These are phyloP conservation scores for Apiospora rasikravindrae DNA, from an alignment of 2,329 filamentous ascomycete species.

Conservation along the genomic window DNA sequence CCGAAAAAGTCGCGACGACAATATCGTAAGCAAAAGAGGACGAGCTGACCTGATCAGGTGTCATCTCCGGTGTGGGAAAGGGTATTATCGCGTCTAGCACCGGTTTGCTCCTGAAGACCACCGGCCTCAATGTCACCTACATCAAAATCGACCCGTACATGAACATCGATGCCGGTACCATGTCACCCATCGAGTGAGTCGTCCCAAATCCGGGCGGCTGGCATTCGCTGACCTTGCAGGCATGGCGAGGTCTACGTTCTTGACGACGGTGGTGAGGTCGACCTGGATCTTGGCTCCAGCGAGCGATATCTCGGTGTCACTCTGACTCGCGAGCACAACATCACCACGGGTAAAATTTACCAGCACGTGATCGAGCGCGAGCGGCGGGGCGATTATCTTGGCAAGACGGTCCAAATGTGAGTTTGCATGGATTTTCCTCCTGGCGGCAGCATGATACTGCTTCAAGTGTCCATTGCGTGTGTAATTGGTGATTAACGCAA, in stretches of 20 bases:
- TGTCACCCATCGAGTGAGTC: constrained; percentile 45
- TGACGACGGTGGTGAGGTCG: constrained; percentile 71
- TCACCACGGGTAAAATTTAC: constrained; percentile 98
- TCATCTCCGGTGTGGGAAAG: constrained; percentile 55
- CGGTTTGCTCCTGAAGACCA: constrained; percentile 78
- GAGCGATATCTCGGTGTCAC: constrained; percentile 76
- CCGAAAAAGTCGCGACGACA: not conserved
- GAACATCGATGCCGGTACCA: constrained; percentile 73
- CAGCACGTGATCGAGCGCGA: constrained; percentile 78
- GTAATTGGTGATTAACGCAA: not conserved
- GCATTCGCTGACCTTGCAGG: constrained; percentile 44
- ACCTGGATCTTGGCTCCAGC: constrained; percentile 64
- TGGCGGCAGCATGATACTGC: not conserved
- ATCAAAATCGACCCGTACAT: constrained; percentile 69
- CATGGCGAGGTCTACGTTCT: constrained; percentile 92
- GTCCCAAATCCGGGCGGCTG: not conserved
- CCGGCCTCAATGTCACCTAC: constrained; percentile 71
- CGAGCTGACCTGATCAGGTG: constrained; percentile 34
- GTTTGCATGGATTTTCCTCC: not conserved
- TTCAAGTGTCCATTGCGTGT: not conserved
- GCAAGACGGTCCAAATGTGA: constrained; percentile 80
- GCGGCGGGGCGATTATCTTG: constrained; percentile 76
- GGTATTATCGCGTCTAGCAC: constrained; percentile 72
- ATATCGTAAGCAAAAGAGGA: not conserved
- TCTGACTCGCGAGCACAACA: constrained; percentile 87